A percentile compares a stretch with the other conserved stretches of the same genome.
These are phyloP conservation scores for Cladosporium sp. DNA, from an alignment of 2,329 filamentous ascomycete genomes.

Conservation along the genomic window DNA sequence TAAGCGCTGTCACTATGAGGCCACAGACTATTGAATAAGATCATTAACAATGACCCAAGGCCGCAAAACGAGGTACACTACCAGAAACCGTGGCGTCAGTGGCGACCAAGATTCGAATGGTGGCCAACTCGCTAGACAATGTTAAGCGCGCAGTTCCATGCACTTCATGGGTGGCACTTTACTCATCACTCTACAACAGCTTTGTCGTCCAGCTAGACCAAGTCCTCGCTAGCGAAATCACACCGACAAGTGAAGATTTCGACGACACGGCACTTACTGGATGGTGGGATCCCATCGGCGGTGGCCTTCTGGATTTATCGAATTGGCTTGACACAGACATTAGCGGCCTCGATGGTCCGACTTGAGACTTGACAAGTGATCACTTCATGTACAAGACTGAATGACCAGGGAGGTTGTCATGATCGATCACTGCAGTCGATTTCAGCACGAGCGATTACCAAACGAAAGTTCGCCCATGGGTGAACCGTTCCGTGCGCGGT, in stretches of 20 bases:
- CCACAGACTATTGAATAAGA: no score
- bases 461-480: no score
- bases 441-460: no score
- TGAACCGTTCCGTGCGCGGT: no score
- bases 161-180: slow-evolving; percentile 5
- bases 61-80: slow-evolving; percentile 1
- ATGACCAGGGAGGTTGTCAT: no score
- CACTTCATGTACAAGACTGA: no score
- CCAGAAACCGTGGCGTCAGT: not conserved
- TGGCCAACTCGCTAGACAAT: slow-evolving; percentile 1
- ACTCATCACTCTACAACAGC: slow-evolving; percentile 6
- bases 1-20: no score
- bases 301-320: slow-evolving; percentile 2
- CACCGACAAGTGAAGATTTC: not conserved
- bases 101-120: slow-evolving; percentile 3
- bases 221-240: not conserved
- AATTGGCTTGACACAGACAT: slow-evolving; percentile 5
- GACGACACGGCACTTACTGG: slow-evolving; percentile 1
- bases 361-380: no score
- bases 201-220: slow-evolving; percentile 6
- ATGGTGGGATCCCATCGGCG: slow-evolving; percentile 7
- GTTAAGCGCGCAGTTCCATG: slow-evolving; percentile 2
- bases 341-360: no score
- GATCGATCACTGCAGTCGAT: no score
- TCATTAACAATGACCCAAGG: no score